Conservation (phyloP, 2,329 filamentous ascomycete species). For the Fusarium cicatricum region DNA sequence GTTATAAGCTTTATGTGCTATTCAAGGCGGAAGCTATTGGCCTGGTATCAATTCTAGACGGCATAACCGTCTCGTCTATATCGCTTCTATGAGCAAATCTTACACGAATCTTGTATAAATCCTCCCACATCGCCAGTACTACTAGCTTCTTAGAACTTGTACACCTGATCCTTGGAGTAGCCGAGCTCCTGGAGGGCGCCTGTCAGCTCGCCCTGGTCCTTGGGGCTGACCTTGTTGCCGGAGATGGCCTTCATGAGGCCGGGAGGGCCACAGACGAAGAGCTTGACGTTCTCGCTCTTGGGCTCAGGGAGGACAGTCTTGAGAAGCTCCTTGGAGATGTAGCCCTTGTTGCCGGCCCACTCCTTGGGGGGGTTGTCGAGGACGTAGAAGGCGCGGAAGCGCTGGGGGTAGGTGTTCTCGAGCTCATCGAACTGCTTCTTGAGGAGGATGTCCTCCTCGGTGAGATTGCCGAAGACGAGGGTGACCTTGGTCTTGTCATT, state of each 20-base stretch:
- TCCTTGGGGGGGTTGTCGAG: constrained; percentile 84
- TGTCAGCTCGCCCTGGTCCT: constrained; percentile 89
- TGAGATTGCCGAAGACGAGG: constrained; percentile 89
- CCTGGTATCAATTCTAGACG: constrained; percentile 36
- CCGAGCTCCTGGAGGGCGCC: constrained; percentile 86
- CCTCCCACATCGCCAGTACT: constrained; percentile 16
- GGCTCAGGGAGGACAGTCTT: constrained; percentile 96
- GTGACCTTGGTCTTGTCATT: constrained; percentile 98
- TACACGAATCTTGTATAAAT: constrained; percentile 29
- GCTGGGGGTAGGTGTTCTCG: constrained; percentile 94
- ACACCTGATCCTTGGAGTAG: constrained; percentile 77
- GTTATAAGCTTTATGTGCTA: background rate
- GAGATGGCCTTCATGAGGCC: constrained; percentile 93
- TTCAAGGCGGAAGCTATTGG: constrained; percentile 7
- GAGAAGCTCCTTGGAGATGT: constrained; percentile 87
- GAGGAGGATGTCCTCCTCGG: constrained; percentile 89
- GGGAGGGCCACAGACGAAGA: constrained; percentile 95
- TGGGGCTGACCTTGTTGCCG: constrained; percentile 88
- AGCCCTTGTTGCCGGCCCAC: constrained; percentile 81
- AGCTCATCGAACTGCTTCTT: constrained; percentile 85
- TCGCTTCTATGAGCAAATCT: constrained; percentile 41
- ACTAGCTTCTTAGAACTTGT: constrained; percentile 77
- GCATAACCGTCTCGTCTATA: constrained; percentile 27
- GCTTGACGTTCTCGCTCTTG: constrained; percentile 90
- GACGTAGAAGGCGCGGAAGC: constrained; percentile 95